Base-by-base conservation (phyloP, 225 moss, liverwort and hornwort species). In the Neckera pumila region DNA sequence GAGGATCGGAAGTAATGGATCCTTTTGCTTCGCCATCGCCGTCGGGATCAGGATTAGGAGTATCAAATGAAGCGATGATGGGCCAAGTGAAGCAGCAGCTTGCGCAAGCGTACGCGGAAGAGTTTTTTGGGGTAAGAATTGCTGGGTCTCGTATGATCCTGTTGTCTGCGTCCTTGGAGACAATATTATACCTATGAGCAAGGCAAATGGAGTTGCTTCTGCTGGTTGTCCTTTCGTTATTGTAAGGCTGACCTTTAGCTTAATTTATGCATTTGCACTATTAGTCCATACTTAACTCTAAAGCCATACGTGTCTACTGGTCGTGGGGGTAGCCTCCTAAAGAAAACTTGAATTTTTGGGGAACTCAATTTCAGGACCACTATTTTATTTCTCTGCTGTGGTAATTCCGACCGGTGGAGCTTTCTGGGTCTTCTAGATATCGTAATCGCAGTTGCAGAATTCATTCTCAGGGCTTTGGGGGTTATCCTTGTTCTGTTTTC, bases 71-170 rank as follows among this genome's bases (percentile, higher is more conserved):
- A 88, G 71, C 85, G 74, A 90, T 99, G 93, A 99, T 99, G 96
- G 97, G 94, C 67, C 94, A 97, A 90, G 86, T 99, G 89, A 97
- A 99, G 91, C 96, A 96, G 90, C 96, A 99, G 87, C 94, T 99
- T 71, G 96, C 97, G 31, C 96, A 99, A 92, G 99, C 96, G 53
- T 99, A 96, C 84, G 99, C 99, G 57, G 99, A 99, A 92, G 97
- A 99, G 86, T 97, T 97, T 85, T 97, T 96, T n/a, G 91, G 94
- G 93, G 97, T 97, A 88, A 33, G 93, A 79, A 25, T 72, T 76
- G 63, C 61, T 85, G 88, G 59, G 56, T 51, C 74, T 60, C 40
- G 23, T 86, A 21, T 80, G 27, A 70, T 36, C 59, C 28, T 79
- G 27, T 47, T 79, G 42, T 18, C 12, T 77, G 49, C 63, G 4